phyloP scores from a whole-genome alignment of 208 protist species.

The Herpetomonas muscarum region DNA sequence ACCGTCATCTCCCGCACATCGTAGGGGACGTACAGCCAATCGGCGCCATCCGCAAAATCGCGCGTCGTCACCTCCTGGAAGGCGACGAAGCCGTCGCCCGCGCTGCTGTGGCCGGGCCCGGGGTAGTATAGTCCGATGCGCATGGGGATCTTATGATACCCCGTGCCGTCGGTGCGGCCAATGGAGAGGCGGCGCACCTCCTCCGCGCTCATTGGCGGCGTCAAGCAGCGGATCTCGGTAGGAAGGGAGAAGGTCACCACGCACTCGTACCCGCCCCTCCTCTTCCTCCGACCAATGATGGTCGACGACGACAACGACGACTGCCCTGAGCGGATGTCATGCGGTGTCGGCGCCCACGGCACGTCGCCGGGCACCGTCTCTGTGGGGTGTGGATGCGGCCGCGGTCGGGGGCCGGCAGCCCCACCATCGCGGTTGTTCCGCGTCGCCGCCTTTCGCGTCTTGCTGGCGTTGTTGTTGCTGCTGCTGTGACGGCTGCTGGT shows the following conservation, averaged over 20 bases:
- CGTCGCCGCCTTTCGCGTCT: no score
- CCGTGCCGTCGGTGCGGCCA: slow-evolving; percentile 4
- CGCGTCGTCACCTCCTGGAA: slow-evolving; percentile 24
- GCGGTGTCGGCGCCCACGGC: no score
- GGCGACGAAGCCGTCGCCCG: background rate
- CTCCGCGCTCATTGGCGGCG: slow-evolving; percentile 15
- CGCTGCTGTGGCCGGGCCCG: slow-evolving; percentile 11
- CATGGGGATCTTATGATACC: slow-evolving; percentile 13
- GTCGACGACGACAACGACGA: no score
- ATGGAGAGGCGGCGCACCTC: slow-evolving; percentile 11
- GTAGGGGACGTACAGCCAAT: slow-evolving; percentile 23
- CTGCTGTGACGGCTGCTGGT: no score
- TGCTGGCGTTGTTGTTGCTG: no score
- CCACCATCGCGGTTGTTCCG: no score
- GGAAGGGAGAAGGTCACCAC: slow-evolving; percentile 10
- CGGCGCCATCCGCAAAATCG: slow-evolving; percentile 1
- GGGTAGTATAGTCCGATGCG: slow-evolving; percentile 4
- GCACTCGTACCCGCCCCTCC: slow-evolving; percentile 19
- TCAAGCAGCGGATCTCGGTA: slow-evolving; percentile 19
- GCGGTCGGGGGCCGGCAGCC: no score
- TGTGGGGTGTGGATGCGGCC: no score
- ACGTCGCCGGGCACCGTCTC: no score
- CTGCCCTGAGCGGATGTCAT: no score
- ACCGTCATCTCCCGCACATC: slow-evolving; percentile 11
- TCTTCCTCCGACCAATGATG: no score